Percentiles rank a stretch among this genome's conserved stretches.
These are phyloP conservation scores for Dittrichia graveolens DNA, from an alignment of 129 eudicot species.

Conservation along the genomic window DNA sequence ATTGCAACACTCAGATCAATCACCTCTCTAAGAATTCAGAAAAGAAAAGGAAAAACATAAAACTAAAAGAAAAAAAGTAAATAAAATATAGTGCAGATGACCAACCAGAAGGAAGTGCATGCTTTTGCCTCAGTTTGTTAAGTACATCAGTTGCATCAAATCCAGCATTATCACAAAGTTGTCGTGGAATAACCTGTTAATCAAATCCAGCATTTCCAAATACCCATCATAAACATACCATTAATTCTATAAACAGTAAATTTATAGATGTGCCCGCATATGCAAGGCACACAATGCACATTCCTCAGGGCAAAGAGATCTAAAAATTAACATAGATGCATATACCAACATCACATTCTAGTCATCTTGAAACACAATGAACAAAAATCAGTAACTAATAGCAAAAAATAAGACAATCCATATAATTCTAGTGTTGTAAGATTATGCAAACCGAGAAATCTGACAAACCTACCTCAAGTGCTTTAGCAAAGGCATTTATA, in stretches of 20 bases:
- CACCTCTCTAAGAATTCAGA: too few relatives aligned
- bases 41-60: background rate
- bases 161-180: slow-evolving; percentile 96
- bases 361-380: too few relatives aligned
- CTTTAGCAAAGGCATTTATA: slow-evolving; percentile 94
- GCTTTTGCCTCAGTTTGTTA: slow-evolving; percentile 93
- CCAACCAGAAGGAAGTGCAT: slow-evolving; percentile 83
- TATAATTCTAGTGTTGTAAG: too few relatives aligned
- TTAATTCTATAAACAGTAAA: too few relatives aligned
- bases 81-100: background rate
- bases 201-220: background rate
- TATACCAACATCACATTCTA: too few relatives aligned
- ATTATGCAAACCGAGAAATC: background rate
- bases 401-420: too few relatives aligned
- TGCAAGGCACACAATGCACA: too few relatives aligned
- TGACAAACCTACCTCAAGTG: slow-evolving; percentile 73
- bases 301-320: too few relatives aligned
- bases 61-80: background rate
- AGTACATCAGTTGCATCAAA: slow-evolving; percentile 97
- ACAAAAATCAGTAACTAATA: too few relatives aligned
- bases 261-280: too few relatives aligned
- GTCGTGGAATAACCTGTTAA: slow-evolving; percentile 84
- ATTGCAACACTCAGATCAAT: too few relatives aligned
- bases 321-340: too few relatives aligned
- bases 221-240: background rate